Base-by-base conservation (phyloP, 202 grass and related monocot species). In the Saccharum hybrid region DNA sequence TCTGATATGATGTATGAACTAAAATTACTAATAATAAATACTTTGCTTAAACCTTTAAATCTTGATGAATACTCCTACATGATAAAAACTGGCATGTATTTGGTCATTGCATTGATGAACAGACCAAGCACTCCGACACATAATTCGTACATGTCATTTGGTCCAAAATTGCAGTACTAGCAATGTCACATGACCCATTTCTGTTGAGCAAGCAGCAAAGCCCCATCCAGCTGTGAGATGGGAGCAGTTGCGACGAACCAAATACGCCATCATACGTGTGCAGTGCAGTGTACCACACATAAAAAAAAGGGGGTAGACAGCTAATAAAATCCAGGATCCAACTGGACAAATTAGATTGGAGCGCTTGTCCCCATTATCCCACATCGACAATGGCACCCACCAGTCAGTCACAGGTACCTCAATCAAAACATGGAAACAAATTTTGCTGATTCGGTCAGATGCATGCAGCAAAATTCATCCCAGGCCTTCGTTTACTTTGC, bases 281-380 rank as follows among this genome's bases (percentile, higher is more conserved):
- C 83, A 83, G 61, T 68, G 61, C 83, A 90, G 40, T 83, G 88
- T 79, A 37, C 79, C 61, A 69, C 51, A 69, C 74, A 86, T 68
- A 75, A 52, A 82, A 72, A 79, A 13, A 39, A 8, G 15, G 0
- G n/a, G 73, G 30, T 2, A 69, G 84, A 80, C 80, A 90, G 80
- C 88, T 90, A 74, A 83, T 79, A 79, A 79, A 86, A 90, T 80
- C 75, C 69, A 83, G 51, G 42, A 86, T 86, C 74, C 88, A 90
- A 86, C 88, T 90, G 84, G 80, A 75, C 65, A 74, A 7, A 79
- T 74, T 83, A 82, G 79, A 62, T 54, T 74, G 88, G 74, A 78
- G 83, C 40, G 33, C 34, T 69, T 86, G 84, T 75, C 86, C 75
- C 33, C 42, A 79, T 83, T 74, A 63, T 63, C 33, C 76, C 64